Evolutionary conservation across 257 asterid species (phyloP).

Genomic region (Jacaranda mimosifolia): DNA sequence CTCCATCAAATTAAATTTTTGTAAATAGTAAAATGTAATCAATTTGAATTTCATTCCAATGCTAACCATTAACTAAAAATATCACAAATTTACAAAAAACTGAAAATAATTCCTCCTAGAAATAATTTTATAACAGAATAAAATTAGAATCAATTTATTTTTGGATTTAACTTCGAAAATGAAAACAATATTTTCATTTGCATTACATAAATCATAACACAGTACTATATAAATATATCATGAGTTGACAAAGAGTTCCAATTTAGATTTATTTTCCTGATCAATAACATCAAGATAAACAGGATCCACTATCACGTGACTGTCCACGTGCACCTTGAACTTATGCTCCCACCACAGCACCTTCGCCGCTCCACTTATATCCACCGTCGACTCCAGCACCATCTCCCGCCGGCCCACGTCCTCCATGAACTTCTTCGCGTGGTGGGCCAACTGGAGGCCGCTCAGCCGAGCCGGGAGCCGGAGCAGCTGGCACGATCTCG

Average conservation of each 20-base stretch:
- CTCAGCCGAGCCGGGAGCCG: slow-evolving; percentile 86
- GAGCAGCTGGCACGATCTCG: slow-evolving; percentile 90
- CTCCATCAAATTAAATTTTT: too few relatives aligned
- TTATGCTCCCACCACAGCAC: slow-evolving; percentile 90
- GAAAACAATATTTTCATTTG: not conserved
- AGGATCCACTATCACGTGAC: slow-evolving; percentile 95
- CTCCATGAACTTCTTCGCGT: slow-evolving; percentile 65
- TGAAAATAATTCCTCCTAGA: too few relatives aligned
- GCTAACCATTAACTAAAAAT: too few relatives aligned
- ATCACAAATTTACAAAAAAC: too few relatives aligned
- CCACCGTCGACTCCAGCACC: slow-evolving; percentile 85
- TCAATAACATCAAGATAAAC: slow-evolving; percentile 83
- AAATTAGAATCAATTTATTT: too few relatives aligned
- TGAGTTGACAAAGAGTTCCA: slow-evolving; percentile 54
- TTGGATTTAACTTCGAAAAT: too few relatives aligned
- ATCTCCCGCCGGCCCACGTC: slow-evolving; percentile 88
- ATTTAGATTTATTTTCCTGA: slow-evolving; percentile 73
- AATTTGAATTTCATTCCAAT: too few relatives aligned
- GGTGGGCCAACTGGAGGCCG: slow-evolving; percentile 77
- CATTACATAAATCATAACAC: not conserved
- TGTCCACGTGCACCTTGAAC: slow-evolving; percentile 87
- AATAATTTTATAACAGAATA: too few relatives aligned
- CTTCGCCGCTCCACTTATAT: slow-evolving; percentile 79
- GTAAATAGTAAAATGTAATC: too few relatives aligned
- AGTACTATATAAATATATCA: not conserved